A percentile compares a stretch with the other conserved stretches of the same genome.
These are phyloP conservation scores for Pyrenochaeta sp. DNA, from an alignment of 2,329 filamentous ascomycete genomes.

Conservation along the genomic window DNA sequence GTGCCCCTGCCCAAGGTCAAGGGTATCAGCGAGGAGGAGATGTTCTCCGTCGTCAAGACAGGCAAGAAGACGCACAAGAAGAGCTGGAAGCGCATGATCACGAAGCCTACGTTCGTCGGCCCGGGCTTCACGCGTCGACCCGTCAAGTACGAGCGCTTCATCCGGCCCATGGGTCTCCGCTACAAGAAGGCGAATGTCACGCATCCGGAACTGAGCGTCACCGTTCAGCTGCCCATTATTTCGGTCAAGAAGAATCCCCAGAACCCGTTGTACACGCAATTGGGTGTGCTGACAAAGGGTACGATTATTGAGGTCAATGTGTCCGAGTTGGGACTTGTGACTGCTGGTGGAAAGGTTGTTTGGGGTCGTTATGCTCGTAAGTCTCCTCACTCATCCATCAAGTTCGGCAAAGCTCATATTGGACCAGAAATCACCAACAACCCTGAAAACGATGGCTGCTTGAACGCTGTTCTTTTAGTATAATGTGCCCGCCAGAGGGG, in stretches of 20 bases:
- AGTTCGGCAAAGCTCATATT: background rate
- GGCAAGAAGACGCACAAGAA: slow-evolving; percentile 87
- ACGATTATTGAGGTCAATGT: slow-evolving; percentile 88
- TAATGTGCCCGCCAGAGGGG: slow-evolving; percentile 11
- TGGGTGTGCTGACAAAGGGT: slow-evolving; percentile 72
- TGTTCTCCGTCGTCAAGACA: slow-evolving; percentile 96
- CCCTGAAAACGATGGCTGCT: slow-evolving; percentile 49
- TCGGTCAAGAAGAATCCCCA: slow-evolving; percentile 65
- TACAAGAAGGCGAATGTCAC: slow-evolving; percentile 80
- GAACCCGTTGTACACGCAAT: slow-evolving; percentile 78
- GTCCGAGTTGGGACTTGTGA: slow-evolving; percentile 87
- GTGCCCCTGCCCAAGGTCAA: slow-evolving; percentile 94
- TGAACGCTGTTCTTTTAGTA: slow-evolving; percentile 48
- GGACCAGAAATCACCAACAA: slow-evolving; percentile 42
- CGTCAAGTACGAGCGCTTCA: slow-evolving; percentile 70
- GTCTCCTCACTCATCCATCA: slow-evolving; percentile 3
- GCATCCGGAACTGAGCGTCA: slow-evolving; percentile 82
- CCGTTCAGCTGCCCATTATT: slow-evolving; percentile 75
- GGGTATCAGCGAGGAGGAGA: slow-evolving; percentile 90
- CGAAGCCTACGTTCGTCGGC: slow-evolving; percentile 88
- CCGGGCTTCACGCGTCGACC: slow-evolving; percentile 88
- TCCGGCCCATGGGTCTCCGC: slow-evolving; percentile 68
- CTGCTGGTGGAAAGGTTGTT: slow-evolving; percentile 79
- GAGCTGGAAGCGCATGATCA: slow-evolving; percentile 77
- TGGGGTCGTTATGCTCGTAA: slow-evolving; percentile 46